A percentile compares a stretch with the other conserved stretches of the same genome.
Conservation (phyloP, 108 stramenopile species). For the Cyclotella atomus region DNA sequence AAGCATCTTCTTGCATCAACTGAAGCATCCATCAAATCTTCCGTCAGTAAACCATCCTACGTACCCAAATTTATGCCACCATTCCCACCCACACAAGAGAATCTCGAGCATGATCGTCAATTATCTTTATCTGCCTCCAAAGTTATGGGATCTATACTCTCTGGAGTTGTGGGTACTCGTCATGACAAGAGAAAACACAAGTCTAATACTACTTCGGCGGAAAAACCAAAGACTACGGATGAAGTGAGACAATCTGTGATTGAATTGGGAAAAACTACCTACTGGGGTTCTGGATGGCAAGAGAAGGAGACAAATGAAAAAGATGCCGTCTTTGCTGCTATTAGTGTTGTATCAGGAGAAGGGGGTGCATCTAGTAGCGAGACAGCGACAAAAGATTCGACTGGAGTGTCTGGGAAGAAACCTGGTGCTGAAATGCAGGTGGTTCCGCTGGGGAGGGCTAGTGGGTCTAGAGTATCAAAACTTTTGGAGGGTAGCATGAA, state of each 20-base stretch:
- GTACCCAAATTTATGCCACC: slow-evolving; percentile 55
- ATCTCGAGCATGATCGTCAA: neutral
- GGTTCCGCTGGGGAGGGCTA: slow-evolving; percentile 71
- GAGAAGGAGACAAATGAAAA: slow-evolving; percentile 1
- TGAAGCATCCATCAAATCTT: neutral
- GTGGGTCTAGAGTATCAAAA: slow-evolving; percentile 71
- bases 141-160: slow-evolving; percentile 33
- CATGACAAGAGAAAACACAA: slow-evolving; percentile 18
- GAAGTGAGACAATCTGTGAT: slow-evolving; percentile 33
- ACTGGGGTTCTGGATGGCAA: slow-evolving; percentile 36
- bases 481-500: slow-evolving; percentile 53
- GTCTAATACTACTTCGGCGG: neutral
- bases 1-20: neutral
- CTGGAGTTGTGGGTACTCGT: slow-evolving; percentile 13
- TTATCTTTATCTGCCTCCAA: slow-evolving; percentile 21
- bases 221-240: neutral
- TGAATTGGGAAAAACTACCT: slow-evolving; percentile 34
- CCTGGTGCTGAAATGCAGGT: slow-evolving; percentile 19
- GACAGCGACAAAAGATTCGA: slow-evolving; percentile 1
- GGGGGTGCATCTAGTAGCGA: too few relatives aligned
- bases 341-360: neutral
- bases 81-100: slow-evolving; percentile 36
- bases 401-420: slow-evolving; percentile 10
- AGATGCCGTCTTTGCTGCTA: neutral
- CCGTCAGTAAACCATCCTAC: slow-evolving; percentile 32